Conservation (phyloP, 352 stramenopile species). For the Globisporangium uncinulatum region DNA sequence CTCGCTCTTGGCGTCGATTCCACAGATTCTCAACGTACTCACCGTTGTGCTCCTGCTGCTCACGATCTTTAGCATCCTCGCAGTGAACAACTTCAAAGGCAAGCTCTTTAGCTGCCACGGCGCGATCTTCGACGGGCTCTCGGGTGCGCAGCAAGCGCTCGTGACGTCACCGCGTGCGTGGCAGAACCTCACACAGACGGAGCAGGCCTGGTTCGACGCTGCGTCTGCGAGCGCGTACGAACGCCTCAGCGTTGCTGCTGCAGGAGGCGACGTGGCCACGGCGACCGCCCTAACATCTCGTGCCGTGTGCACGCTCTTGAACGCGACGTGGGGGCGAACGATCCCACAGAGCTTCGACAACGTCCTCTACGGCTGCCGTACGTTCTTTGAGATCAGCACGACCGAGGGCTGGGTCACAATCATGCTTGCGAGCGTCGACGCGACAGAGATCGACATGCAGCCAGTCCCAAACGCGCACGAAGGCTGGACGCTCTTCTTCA, state of each 20-base stretch:
- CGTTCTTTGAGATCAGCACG: slow-evolving; percentile 89
- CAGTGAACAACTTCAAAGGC: slow-evolving; percentile 90
- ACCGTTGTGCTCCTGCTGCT: slow-evolving; percentile 77
- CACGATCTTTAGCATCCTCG: slow-evolving; percentile 90
- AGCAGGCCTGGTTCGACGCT: slow-evolving; percentile 40
- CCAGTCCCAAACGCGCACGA: slow-evolving; percentile 65
- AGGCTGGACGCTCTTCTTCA: slow-evolving; percentile 79
- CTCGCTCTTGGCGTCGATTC: slow-evolving; percentile 71
- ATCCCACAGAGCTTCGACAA: slow-evolving; percentile 81
- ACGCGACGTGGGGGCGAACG: slow-evolving; percentile 32
- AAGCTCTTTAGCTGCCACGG: slow-evolving; percentile 58
- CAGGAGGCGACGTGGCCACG: not conserved
- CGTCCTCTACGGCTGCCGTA: slow-evolving; percentile 42
- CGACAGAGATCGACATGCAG: slow-evolving; percentile 85
- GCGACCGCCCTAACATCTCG: slow-evolving; percentile 25
- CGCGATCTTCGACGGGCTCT: slow-evolving; percentile 40
- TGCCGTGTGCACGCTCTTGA: slow-evolving; percentile 34
- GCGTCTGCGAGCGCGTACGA: slow-evolving; percentile 10
- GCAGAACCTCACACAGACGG: slow-evolving; percentile 29
- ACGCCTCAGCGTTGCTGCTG: not conserved
- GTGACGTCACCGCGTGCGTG: slow-evolving; percentile 41
- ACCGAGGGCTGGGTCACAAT: slow-evolving; percentile 86
- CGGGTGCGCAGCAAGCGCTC: slow-evolving; percentile 24
- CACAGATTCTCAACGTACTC: slow-evolving; percentile 78
- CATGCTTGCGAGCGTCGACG: slow-evolving; percentile 85